Conservation (phyloP, 1,284 basidiomycete species). For the Rhodotorula sp. region DNA sequence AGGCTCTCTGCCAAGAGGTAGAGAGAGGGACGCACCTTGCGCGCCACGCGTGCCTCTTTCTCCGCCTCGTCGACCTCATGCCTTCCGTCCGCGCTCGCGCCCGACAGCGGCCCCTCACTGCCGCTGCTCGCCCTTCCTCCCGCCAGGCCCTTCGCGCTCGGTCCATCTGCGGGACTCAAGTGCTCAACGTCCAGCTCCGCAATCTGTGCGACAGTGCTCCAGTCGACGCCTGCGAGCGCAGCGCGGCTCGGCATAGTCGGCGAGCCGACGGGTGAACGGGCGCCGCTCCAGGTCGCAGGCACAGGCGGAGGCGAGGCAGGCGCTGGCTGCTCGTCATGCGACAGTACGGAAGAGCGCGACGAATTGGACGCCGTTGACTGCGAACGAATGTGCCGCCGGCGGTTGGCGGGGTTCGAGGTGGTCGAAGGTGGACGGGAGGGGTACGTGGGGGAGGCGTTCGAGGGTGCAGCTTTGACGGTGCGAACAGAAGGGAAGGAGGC, state of each 20-base stretch:
- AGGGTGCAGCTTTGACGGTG: not conserved
- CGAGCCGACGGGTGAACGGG: not conserved
- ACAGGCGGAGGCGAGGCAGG: no score
- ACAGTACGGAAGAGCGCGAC: slow-evolving; percentile 13
- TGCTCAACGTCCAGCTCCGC: not conserved
- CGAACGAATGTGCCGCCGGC: slow-evolving; percentile 10
- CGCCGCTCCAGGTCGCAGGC: not conserved
- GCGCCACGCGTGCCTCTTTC: slow-evolving; percentile 24
- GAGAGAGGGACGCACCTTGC: slow-evolving; percentile 20
- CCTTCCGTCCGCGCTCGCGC: not conserved
- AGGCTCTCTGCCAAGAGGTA: not conserved
- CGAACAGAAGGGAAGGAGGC: slow-evolving; percentile 9
- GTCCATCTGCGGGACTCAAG: not conserved
- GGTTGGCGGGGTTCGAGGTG: not conserved
- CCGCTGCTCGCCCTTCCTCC: not conserved
- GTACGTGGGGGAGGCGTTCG: not conserved
- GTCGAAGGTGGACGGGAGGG: not conserved
- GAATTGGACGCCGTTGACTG: slow-evolving; percentile 11
- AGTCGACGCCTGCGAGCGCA: slow-evolving; percentile 4
- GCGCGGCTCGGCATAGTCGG: not conserved
- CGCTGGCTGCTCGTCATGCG: not conserved
- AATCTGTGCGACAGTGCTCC: not conserved
- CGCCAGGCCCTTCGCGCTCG: no score
- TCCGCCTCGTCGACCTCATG: slow-evolving; percentile 22
- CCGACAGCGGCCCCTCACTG: not conserved